Percentiles rank a stretch among this genome's conserved stretches.
Evolutionary conservation across 352 stramenopile species (phyloP).

Genomic region (Pythium phragmitis): DNA sequence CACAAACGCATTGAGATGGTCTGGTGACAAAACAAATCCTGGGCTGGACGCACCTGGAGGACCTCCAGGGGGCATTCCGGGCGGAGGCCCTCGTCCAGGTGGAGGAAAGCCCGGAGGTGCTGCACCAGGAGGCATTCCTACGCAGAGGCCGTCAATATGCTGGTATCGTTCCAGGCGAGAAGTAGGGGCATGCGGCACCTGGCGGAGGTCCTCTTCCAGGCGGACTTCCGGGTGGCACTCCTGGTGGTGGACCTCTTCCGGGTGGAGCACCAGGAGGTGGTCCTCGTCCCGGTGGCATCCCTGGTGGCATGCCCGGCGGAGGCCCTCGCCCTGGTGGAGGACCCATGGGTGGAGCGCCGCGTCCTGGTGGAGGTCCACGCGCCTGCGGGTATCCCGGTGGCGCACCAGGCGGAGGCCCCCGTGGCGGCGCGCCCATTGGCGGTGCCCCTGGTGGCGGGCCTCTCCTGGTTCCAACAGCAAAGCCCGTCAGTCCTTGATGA

Average conservation of each 20-base stretch:
- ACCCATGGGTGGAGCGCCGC: conserved; percentile 34
- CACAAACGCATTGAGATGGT: background rate
- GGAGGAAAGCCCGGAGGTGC: conserved; percentile 4
- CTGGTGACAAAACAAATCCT: background rate
- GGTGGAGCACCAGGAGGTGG: conserved; percentile 22
- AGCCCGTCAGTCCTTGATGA: background rate
- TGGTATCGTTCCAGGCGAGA: background rate
- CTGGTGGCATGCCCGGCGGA: conserved; percentile 28
- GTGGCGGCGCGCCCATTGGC: conserved; percentile 30
- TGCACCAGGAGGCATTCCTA: conserved; percentile 10
- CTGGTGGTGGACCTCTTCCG: conserved; percentile 31
- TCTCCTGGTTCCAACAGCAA: conserved; percentile 15
- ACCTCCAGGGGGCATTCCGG: conserved; percentile 32
- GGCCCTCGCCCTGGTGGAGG: conserved; percentile 7
- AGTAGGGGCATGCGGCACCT: background rate
- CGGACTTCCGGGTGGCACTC: conserved; percentile 26
- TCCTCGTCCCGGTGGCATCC: conserved; percentile 16
- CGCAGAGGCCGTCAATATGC: background rate
- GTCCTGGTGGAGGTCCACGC: conserved; percentile 48
- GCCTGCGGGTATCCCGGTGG: conserved; percentile 49
- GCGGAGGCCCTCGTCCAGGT: conserved; percentile 24
- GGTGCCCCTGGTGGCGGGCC: conserved; percentile 36
- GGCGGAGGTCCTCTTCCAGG: conserved; percentile 8
- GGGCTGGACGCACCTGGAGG: conserved; percentile 27
- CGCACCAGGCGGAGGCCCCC: conserved; percentile 31